phyloP scores from a whole-genome alignment of 345 rosid species.

The Draba incana region DNA sequence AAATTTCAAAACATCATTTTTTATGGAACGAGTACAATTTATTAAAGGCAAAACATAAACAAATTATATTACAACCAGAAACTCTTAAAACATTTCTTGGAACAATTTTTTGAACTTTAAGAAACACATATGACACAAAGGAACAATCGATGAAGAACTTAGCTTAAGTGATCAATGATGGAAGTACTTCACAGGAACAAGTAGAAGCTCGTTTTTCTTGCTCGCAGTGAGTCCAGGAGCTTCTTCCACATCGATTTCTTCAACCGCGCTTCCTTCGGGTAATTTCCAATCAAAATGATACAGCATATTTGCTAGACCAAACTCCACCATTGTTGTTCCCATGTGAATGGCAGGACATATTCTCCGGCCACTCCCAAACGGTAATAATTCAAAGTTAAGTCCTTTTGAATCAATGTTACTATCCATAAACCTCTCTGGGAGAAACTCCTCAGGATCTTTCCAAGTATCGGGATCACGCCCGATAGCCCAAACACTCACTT shows the following conservation, averaged over 20 bases:
- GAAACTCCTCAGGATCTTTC: slow-evolving; percentile 46
- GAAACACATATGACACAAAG: no score
- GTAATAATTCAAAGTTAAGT: slow-evolving; percentile 45
- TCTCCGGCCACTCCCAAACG: slow-evolving; percentile 57
- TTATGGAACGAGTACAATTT: no score
- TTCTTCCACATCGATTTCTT: slow-evolving; percentile 50
- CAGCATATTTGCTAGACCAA: slow-evolving; percentile 46
- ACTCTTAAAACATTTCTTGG: no score
- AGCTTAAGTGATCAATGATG: not conserved
- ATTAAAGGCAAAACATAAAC: no score
- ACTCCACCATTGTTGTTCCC: slow-evolving; percentile 43
- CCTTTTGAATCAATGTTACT: slow-evolving; percentile 48
- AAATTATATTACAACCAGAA: no score
- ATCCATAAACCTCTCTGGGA: slow-evolving; percentile 47
- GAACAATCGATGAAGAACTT: no score
- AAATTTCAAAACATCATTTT: no score
- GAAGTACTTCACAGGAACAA: slow-evolving; percentile 38
- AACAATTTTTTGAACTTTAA: no score
- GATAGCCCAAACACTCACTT: slow-evolving; percentile 55
- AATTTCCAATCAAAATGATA: slow-evolving; percentile 52
- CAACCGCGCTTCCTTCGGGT: slow-evolving; percentile 39
- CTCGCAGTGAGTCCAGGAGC: slow-evolving; percentile 35
- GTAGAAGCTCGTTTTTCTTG: slow-evolving; percentile 38
- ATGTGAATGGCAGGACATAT: slow-evolving; percentile 44
- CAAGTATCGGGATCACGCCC: slow-evolving; percentile 51